phyloP scores from a whole-genome alignment of 139 green algal species.

The Coelastrella sp. region DNA sequence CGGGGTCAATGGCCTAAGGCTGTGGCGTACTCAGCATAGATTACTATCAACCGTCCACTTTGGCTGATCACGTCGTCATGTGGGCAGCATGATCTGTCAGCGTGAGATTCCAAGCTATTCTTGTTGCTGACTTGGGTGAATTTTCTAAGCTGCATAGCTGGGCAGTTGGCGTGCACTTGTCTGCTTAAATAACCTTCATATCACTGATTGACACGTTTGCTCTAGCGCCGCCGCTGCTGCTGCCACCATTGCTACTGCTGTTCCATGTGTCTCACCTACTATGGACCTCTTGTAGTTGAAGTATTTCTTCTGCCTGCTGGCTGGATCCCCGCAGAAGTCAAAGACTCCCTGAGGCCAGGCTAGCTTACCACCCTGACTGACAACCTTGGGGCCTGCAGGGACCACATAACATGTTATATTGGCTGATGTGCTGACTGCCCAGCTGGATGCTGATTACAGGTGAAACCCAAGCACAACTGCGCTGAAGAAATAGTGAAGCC shows the following conservation, averaged over 20 bases:
- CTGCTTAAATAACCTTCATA: neutral
- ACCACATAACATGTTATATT: neutral
- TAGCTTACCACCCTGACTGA: constrained; percentile 21
- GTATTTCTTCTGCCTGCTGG: neutral
- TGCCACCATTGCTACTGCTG: too few species aligned
- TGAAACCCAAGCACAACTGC: neutral
- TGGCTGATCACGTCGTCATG: too few species aligned
- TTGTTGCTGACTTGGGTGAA: too few species aligned
- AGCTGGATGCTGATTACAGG: neutral
- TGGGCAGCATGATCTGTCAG: too few species aligned
- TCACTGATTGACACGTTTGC: neutral
- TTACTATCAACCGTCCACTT: too few species aligned
- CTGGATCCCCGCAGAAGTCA: constrained; percentile 19
- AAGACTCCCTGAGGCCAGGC: constrained; percentile 13
- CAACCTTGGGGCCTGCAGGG: neutral
- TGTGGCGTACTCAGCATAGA: too few species aligned
- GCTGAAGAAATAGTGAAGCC: neutral
- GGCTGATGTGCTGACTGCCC: neutral
- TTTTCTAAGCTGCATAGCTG: too few species aligned
- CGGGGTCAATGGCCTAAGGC: too few species aligned
- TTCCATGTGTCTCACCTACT: neutral
- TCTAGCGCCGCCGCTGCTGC: neutral
- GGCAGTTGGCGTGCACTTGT: neutral
- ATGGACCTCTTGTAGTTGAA: constrained; percentile 7
- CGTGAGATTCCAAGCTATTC: too few species aligned